Conservation (phyloP, 2,329 filamentous ascomycete genomes). For the Neonectria coccinea region DNA sequence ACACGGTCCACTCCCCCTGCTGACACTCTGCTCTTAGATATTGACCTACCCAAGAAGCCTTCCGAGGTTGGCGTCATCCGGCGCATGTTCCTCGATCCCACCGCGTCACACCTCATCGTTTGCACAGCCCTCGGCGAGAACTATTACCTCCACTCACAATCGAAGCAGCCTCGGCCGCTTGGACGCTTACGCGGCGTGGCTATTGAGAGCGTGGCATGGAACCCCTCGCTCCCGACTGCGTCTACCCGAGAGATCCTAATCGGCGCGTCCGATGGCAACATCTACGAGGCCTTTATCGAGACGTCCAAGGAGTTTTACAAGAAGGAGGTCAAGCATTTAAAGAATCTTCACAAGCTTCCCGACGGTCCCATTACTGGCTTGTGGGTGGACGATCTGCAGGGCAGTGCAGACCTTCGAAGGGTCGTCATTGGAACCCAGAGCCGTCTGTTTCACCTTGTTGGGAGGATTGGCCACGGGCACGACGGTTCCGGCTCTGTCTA, state of each 20-base stretch:
- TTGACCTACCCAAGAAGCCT: constrained; percentile 94
- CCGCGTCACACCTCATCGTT: constrained; percentile 92
- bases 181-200: constrained; percentile 85
- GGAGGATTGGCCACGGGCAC: constrained; percentile 78
- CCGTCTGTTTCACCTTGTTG: constrained; percentile 83
- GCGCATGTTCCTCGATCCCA: constrained; percentile 97
- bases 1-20: constrained; percentile 2
- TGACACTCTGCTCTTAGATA: constrained; percentile 71
- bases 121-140: constrained; percentile 94
- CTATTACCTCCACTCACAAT: constrained; percentile 97
- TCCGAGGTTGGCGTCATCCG: constrained; percentile 92
- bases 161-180: constrained; percentile 85
- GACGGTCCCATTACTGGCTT: constrained; percentile 88
- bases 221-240: constrained; percentile 89
- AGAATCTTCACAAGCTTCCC: constrained; percentile 82
- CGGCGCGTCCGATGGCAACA: constrained; percentile 90
- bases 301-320: constrained; percentile 94
- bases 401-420: constrained; percentile 77
- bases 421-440: constrained; percentile 84
- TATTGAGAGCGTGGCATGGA: constrained; percentile 95
- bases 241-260: constrained; percentile 95
- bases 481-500: constrained; percentile 90
- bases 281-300: constrained; percentile 96
- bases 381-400: constrained; percentile 80
- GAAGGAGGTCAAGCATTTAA: constrained; percentile 92